Percentiles rank a stretch among this genome's conserved stretches.
Evolutionary conservation across 495 filamentous ascomycete species (phyloP).

Genomic region (Penicillium longicatenatum): DNA sequence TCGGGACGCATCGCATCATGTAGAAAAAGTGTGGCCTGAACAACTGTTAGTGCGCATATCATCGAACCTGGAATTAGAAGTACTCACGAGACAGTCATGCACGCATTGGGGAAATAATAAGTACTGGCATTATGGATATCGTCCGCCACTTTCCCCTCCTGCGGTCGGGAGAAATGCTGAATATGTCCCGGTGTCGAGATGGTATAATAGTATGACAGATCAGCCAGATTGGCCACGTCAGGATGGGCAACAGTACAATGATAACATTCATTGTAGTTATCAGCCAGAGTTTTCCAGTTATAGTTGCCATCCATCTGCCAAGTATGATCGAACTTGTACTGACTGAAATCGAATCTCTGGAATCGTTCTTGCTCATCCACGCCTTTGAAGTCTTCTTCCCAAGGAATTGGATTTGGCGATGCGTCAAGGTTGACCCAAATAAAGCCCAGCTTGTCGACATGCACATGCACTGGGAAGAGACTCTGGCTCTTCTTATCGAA

Average conservation of each 20-base stretch:
- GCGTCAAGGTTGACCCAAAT: conserved; percentile 55
- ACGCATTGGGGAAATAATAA: conserved; percentile 52
- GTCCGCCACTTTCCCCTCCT: conserved; percentile 35
- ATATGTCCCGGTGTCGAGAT: conserved; percentile 41
- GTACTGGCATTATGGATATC: conserved; percentile 45
- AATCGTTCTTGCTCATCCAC: conserved; percentile 46
- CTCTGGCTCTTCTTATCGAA: conserved; percentile 56
- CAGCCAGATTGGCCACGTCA: conserved; percentile 42
- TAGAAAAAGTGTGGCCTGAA: conserved; percentile 48
- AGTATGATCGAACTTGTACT: conserved; percentile 52
- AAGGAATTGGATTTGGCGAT: conserved; percentile 40
- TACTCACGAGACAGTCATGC: conserved; percentile 52
- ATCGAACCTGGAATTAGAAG: not conserved
- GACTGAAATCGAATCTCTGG: conserved; percentile 44
- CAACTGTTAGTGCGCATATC: not conserved
- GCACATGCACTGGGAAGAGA: conserved; percentile 46
- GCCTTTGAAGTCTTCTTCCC: conserved; percentile 48
- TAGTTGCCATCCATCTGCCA: conserved; percentile 53
- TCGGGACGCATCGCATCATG: conserved; percentile 46
- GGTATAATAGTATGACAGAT: conserved; percentile 46
- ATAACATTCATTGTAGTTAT: conserved; percentile 60
- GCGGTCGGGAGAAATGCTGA: conserved; percentile 44
- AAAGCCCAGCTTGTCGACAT: conserved; percentile 49
- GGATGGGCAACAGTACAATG: conserved; percentile 54
- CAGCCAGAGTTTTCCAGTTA: conserved; percentile 57